Base-by-base conservation (phyloP, 306 rosid genomes). In the Cicer chorassanicum region DNA sequence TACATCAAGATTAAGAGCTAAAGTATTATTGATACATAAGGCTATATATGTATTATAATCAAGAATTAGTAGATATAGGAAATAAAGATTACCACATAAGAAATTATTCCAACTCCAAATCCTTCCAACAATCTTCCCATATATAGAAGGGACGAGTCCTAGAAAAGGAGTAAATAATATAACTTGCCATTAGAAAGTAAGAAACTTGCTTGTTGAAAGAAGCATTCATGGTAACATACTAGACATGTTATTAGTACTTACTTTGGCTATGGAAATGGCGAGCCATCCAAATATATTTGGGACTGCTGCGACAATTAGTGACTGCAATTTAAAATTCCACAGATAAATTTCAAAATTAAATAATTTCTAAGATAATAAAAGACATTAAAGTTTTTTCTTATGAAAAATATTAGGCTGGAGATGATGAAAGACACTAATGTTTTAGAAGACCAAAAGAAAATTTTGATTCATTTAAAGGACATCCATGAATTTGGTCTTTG, bases 31-130 rank as follows among this genome's bases (percentile, higher is more conserved):
- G 15, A 9, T 4, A 57, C 64, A 15, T 24, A 57, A 62, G 24
- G 6, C 24, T 24, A 24, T 24, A 24, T 62, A 39, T 34, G 6
- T 15, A 40, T 63, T 36, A 60, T 13, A 29, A 36, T 66, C 2
- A 18, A 70, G 4, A 6, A 66, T 59, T 4, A 59, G 40, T 38
- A 13, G 46, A 7, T 53, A 36, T 15, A 55, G 21, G 6, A 75
- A 79, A 7, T 65, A 0, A 65, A 36, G 6, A 41, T 84, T 83
- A 91, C 95, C 95, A 88, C 90, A 56, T 89, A 91, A 11, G 97
- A 91, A 75, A 91, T 88, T 56, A 91, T 89, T 48, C 97, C 97
- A 21, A 91, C 95, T 6, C 95, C 97, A 86, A 91, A 91, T 57
- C 97, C 97, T 86, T 86, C 95, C 77, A 91, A 15, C 55, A 89